phyloP scores from a whole-genome alignment of 2,329 filamentous ascomycete genomes.

The Microcyclospora pomicola region DNA sequence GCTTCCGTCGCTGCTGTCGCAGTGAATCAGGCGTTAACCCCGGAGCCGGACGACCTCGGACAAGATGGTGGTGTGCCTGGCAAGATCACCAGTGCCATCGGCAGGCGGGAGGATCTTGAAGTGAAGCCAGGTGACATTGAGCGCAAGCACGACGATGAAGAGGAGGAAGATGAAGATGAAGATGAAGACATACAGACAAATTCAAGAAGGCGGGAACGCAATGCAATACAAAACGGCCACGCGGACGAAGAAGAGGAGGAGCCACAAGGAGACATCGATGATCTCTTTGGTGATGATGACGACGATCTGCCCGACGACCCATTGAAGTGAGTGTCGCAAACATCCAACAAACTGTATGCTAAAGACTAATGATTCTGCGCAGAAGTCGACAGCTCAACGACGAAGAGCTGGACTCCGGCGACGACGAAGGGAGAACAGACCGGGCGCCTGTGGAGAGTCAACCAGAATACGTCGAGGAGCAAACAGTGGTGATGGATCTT shows the following conservation, averaged over 20 bases:
- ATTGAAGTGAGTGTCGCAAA: conserved; percentile 2
- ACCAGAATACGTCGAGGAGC: conserved; percentile 27
- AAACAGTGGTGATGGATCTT: conserved; percentile 45
- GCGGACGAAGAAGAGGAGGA: conserved; percentile 18
- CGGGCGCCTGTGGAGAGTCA: conserved; percentile 39
- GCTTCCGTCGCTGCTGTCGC: conserved; percentile 23
- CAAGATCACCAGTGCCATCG: conserved; percentile 19
- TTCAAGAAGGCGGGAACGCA: conserved; percentile 5
- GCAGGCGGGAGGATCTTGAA: conserved; percentile 12
- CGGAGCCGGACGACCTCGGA: conserved; percentile 15
- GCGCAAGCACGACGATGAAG: conserved; percentile 8
- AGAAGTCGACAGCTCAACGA: conserved; percentile 36
- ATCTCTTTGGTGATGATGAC: conserved; percentile 33
- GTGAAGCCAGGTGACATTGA: conserved; percentile 8
- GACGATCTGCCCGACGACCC: conserved; percentile 13
- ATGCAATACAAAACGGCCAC: conserved; percentile 6
- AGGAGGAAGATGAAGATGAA: conserved; percentile 13
- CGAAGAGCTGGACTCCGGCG: conserved; percentile 48
- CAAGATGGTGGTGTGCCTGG: conserved; percentile 14
- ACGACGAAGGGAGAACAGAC: conserved; percentile 51
- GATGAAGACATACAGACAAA: conserved; percentile 9
- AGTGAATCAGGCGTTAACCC: conserved; percentile 15
- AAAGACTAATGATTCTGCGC: conserved; percentile 2
- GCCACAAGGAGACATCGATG: conserved; percentile 23
- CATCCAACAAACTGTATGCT: not conserved